Evolutionary conservation across 2,329 filamentous ascomycete species (phyloP).

Genomic region (Xylaria digitata): DNA sequence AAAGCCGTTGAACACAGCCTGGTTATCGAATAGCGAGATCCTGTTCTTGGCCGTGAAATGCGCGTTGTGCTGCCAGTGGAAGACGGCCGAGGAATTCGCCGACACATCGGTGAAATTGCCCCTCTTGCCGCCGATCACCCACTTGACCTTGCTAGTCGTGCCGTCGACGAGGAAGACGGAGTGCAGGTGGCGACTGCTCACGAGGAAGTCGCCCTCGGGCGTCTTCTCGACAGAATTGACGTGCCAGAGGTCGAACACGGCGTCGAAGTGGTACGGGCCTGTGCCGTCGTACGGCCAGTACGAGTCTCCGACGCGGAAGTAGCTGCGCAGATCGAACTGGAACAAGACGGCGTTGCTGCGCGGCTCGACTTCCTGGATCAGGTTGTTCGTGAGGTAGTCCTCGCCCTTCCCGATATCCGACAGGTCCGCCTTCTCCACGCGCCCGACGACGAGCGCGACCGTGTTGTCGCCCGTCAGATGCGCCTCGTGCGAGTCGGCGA

Average conservation of each 20-base stretch:
- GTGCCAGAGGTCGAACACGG: constrained; percentile 29
- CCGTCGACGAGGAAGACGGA: constrained; percentile 29
- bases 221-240: constrained; percentile 33
- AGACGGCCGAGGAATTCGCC: constrained; percentile 12
- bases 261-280: constrained; percentile 23
- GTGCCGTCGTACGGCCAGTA: constrained; percentile 27
- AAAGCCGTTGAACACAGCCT: constrained; percentile 30
- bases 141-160: constrained; percentile 18
- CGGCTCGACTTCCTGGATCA: constrained; percentile 32
- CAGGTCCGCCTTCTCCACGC: constrained; percentile 17
- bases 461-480: constrained; percentile 22
- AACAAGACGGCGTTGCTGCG: constrained; percentile 28
- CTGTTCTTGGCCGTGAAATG: constrained; percentile 23
- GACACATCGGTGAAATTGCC: constrained; percentile 30
- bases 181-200: constrained; percentile 32
- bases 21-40: constrained; percentile 35
- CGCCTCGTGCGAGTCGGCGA: constrained; percentile 31
- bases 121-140: constrained; percentile 31
- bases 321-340: constrained; percentile 27
- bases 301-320: constrained; percentile 29
- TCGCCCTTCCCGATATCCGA: constrained; percentile 14
- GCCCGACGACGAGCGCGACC: constrained; percentile 28
- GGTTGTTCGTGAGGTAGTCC: constrained; percentile 18
- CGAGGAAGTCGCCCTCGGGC: constrained; percentile 26
- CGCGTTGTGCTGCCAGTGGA: constrained; percentile 38